A percentile compares a stretch with the other conserved stretches of the same genome.
phyloP scores from a whole-genome alignment of 805 yeast species.

The Saccharomycopsis schoenii region DNA sequence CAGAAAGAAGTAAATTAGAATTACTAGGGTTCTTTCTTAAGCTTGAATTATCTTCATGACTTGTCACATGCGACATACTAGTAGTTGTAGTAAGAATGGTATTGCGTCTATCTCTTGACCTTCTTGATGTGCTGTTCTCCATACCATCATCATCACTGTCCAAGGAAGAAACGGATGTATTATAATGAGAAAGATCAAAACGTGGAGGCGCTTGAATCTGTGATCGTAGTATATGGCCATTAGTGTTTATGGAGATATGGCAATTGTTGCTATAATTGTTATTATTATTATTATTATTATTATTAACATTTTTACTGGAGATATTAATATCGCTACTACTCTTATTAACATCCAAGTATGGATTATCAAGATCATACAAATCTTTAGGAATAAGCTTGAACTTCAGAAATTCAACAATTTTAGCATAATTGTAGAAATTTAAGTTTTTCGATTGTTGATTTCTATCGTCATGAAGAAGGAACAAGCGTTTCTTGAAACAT shows the following conservation, averaged over 20 bases:
- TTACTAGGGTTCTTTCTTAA: neutral
- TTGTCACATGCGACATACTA: neutral
- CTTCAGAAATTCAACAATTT: slow-evolving; percentile 5
- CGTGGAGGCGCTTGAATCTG: neutral
- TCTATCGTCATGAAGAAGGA: neutral
- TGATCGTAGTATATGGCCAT: neutral
- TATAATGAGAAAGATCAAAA: neutral
- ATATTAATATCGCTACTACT: neutral
- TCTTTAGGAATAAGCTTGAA: neutral
- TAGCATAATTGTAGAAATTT: slow-evolving; percentile 5
- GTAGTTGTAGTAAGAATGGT: slow-evolving; percentile 12
- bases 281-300: neutral
- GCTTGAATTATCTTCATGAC: neutral
- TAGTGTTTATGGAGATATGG: neutral
- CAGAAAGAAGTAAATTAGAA: neutral
- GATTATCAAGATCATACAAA: neutral
- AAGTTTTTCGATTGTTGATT: neutral
- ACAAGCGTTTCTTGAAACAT: slow-evolving; percentile 10
- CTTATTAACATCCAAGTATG: neutral
- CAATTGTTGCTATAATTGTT: too few relatives aligned
- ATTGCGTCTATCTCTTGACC: slow-evolving; percentile 7
- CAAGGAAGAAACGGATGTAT: slow-evolving; percentile 1
- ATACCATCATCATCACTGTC: neutral
- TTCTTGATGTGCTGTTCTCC: neutral
- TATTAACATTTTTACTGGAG: neutral